These are phyloP conservation scores for Cytospora paraplurivora DNA, from an alignment of 2,329 filamentous ascomycete species.

Conservation along the genomic window DNA sequence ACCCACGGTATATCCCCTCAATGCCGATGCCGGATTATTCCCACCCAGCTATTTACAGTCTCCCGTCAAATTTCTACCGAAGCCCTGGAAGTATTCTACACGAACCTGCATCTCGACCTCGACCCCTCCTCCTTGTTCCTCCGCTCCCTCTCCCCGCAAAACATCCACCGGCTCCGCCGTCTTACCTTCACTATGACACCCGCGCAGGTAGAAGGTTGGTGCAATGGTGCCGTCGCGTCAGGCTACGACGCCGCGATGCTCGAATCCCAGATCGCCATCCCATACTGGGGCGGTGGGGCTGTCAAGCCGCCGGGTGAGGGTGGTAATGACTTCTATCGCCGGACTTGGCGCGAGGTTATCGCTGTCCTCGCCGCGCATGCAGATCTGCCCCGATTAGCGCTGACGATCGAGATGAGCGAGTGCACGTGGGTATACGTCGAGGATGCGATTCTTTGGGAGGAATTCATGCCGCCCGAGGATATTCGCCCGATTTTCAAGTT, in stretches of 20 bases:
- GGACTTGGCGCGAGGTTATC: neutral
- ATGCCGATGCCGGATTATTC: slow-evolving; percentile 14
- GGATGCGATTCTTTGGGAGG: neutral
- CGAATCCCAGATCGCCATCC: neutral
- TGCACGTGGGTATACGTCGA: neutral
- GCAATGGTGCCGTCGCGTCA: neutral
- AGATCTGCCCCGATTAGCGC: neutral
- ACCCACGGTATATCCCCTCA: neutral
- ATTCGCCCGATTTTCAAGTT: neutral
- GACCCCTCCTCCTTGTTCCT: neutral
- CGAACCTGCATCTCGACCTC: slow-evolving; percentile 6
- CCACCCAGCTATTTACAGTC: slow-evolving; percentile 6
- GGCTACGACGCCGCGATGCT: neutral
- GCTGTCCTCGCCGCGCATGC: slow-evolving; percentile 1
- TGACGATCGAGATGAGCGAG: neutral
- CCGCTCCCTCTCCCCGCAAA: slow-evolving; percentile 1
- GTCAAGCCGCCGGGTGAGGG: neutral
- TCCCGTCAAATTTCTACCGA: slow-evolving; percentile 5
- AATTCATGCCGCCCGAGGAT: neutral
- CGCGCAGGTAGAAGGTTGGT: slow-evolving; percentile 11
- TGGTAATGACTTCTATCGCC: neutral
- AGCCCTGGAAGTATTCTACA: slow-evolving; percentile 5
- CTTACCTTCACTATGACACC: slow-evolving; percentile 16
- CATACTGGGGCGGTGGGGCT: neutral
- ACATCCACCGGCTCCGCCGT: neutral